Base-by-base conservation (phyloP, 2,329 filamentous ascomycete species). In the Colletotrichum sansevieriae region DNA sequence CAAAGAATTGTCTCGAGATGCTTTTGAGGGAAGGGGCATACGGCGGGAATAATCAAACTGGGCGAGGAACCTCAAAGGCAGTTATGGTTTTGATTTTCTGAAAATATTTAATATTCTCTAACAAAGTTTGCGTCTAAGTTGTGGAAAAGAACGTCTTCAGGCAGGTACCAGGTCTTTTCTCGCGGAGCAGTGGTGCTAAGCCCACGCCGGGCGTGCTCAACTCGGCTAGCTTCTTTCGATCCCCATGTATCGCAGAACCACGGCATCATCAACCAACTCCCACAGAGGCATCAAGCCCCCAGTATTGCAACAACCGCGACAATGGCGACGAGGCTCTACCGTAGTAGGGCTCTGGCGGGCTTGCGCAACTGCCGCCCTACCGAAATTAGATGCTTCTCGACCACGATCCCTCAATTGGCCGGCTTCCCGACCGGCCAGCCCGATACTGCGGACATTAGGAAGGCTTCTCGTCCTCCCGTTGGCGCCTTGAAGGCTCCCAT, bases 401-500 rank as follows among this genome's bases (percentile, higher is more conserved):
- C 70, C 47, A 69, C 70, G n/a, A 66, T 71, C 43, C 57, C 70
- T 51, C 70, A 72, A 72, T 71, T 70, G 68, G 70, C 65, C 62
- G 70, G 68, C 43, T 51, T 71, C 65, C 70, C 70, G 55, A 70
- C 69, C 52, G 70, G 70, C 29, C 61, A 68, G 72, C 85, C 88
- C 73, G 87, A 91, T 68, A 82, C 83, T 52, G 84, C 87, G 68
- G 93, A 94, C 83, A 84, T 91, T 84, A 87, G 92, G 78, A 83
- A 87, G 72, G 90, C 90, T 56, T 85, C 86, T 65, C 85, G 89
- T 73, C 82, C 85, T 71, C 81, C 83, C 47, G 75, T 84, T 69
- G 90, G 89, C 74, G 63, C 70, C 47, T 88, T 98, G 72, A 89
- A 92, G 77, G 92, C 85, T 22, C 92, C 94, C 67, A 84, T 97